Evolutionary conservation across 805 yeast genomes (phyloP), one percentile per base, ranked within the genome.

Genomic region (Ascoidea asiatica): DNA sequence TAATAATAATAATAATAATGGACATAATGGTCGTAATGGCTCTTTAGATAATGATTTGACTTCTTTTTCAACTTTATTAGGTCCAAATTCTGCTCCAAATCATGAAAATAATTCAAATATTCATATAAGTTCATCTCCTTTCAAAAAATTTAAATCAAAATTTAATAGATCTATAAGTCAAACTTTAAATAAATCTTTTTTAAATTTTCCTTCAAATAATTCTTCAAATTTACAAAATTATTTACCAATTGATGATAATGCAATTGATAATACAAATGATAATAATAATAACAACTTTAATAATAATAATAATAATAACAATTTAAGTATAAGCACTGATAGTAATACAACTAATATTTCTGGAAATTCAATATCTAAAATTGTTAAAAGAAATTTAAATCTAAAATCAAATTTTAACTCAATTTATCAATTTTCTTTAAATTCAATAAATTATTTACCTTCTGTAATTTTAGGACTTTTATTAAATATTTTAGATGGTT

Each of bases 401-500:
- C 35, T 29, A 11, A 11, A 29, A 11, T 11, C 8, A 29, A 29
- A 15, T 23, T 23, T 40, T 19, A 19, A 35, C 5, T 37, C 39
- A 5, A 15, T 40, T n/a, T 15, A 20, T 11, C 41, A 18, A 13
- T n/a, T 45, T 3, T 20, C 29, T 17, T 6, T 5, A 4, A 46
- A 47, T 17, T 44, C 41, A 18, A 21, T 44, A 7, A 22, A 21
- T 19, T 40, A 45, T 20, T 18, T 49, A 15, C 97, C 98, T 0
- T 81, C 95, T 0, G 95, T 89, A 4, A 72, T 88, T 37, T 63
- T 92, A 38, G 98, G 98, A 1, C 67, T 87, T 0, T 63, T 92
- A 40, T 67, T 92, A 39, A 92, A 92, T 58, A 81, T 92, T 40
- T 70, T 92, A 42, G 98, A 92, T 60, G 98, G 95, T 0, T 69